phyloP scores from a whole-genome alignment of 2,329 filamentous ascomycete genomes.

The Verticillium longisporum region DNA sequence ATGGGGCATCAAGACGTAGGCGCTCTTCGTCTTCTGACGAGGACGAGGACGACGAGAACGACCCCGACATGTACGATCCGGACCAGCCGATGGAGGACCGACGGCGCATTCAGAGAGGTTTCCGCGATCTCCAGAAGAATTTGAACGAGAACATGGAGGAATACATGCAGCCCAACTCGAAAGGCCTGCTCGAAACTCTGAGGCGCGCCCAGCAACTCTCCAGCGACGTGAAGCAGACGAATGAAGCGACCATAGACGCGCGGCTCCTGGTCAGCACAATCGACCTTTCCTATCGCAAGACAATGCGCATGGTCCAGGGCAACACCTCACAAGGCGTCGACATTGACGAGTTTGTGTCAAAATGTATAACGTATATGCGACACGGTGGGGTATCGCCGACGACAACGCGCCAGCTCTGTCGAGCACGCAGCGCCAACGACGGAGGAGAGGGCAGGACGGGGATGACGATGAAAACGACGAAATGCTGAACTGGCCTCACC shows the following conservation, averaged over 20 bases:
- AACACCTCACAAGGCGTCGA: slow-evolving; percentile 71
- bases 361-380: slow-evolving; percentile 84
- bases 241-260: slow-evolving; percentile 85
- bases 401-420: slow-evolving; percentile 44
- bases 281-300: slow-evolving; percentile 74
- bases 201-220: slow-evolving; percentile 59
- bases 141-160: slow-evolving; percentile 66
- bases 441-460: slow-evolving; percentile 27
- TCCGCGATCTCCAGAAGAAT: slow-evolving; percentile 59
- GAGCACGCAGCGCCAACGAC: slow-evolving; percentile 44
- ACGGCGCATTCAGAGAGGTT: slow-evolving; percentile 59
- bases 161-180: slow-evolving; percentile 58
- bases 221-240: slow-evolving; percentile 72
- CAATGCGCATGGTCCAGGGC: slow-evolving; percentile 66
- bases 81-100: slow-evolving; percentile 73
- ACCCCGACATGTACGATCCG: slow-evolving; percentile 62
- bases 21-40: slow-evolving; percentile 8
- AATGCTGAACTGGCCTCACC: slow-evolving; percentile 76
- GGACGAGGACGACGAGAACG: slow-evolving; percentile 10
- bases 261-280: slow-evolving; percentile 75
- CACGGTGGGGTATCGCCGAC: slow-evolving; percentile 51
- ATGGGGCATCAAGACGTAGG: slow-evolving; percentile 2
- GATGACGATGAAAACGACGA: slow-evolving; percentile 68
- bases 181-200: slow-evolving; percentile 60
- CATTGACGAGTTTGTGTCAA: slow-evolving; percentile 84